These are phyloP conservation scores for Erodium texanum DNA, from an alignment of 441 rosid species.

Conservation along the genomic window DNA sequence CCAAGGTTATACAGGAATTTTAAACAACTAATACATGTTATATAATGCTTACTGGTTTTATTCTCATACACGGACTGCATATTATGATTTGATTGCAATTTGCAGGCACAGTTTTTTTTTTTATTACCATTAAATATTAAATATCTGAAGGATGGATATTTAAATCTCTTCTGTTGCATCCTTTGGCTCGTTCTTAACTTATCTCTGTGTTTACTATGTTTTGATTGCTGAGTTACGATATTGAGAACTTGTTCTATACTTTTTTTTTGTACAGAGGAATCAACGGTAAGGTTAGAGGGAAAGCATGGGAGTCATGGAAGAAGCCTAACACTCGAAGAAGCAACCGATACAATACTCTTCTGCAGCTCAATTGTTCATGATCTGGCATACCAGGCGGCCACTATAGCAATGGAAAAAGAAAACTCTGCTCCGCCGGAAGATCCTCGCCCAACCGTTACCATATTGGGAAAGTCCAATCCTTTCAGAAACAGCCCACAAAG, in stretches of 20 bases:
- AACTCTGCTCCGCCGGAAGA: slow-evolving; percentile 39
- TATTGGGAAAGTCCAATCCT: slow-evolving; percentile 53
- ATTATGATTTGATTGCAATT: too few species aligned
- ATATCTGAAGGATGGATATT: background rate
- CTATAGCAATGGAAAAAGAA: slow-evolving; percentile 65
- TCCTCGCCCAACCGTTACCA: slow-evolving; percentile 57
- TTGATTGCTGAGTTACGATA: background rate
- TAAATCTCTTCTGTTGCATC: too few species aligned
- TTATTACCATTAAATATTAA: too few species aligned
- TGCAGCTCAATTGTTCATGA: slow-evolving; percentile 96
- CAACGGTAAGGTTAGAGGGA: slow-evolving; percentile 58
- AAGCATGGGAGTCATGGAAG: slow-evolving; percentile 43
- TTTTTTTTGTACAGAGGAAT: slow-evolving; percentile 49
- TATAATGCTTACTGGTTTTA: too few species aligned
- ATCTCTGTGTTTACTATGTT: slow-evolving; percentile 6
- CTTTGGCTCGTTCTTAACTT: background rate
- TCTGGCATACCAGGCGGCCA: slow-evolving; percentile 70
- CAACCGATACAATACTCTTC: slow-evolving; percentile 82
- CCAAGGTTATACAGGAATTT: too few species aligned
- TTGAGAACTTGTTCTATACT: slow-evolving; percentile 22
- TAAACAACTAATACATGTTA: too few species aligned
- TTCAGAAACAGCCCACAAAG: slow-evolving; percentile 48
- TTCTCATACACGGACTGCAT: too few species aligned
- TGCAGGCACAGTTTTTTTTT: too few species aligned
- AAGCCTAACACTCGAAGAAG: slow-evolving; percentile 95